Conservation (phyloP, 768 basidiomycete genomes). For the Cantharellus anzutake region DNA sequence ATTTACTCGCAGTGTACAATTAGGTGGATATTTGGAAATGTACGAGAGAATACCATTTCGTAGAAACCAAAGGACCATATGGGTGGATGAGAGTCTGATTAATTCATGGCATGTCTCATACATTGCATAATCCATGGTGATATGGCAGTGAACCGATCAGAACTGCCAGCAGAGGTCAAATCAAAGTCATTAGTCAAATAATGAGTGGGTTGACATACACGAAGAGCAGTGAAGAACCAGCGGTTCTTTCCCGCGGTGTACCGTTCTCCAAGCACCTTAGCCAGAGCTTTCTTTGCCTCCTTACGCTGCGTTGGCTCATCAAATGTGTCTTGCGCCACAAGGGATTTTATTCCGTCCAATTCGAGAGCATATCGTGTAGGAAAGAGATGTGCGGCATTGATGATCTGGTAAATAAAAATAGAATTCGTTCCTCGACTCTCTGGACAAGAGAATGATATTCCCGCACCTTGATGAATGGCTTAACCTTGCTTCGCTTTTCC, state of each 20-base stretch:
- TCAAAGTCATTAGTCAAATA: not conserved
- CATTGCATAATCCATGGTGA: not conserved
- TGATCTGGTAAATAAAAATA: conserved; percentile 27
- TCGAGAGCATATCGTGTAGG: conserved; percentile 98
- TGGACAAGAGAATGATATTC: not conserved
- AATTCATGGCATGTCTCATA: not conserved
- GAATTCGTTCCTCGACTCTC: too few relatives aligned
- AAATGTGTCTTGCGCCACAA: conserved; percentile 75
- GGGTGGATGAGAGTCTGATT: too few relatives aligned
- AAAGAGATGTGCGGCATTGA: conserved; percentile 99
- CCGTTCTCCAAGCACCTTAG: conserved; percentile 91
- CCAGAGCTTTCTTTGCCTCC: conserved; percentile 87
- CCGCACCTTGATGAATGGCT: conserved; percentile 97
- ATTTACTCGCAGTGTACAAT: too few relatives aligned
- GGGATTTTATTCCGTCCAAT: conserved; percentile 82
- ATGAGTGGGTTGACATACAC: conserved; percentile 26
- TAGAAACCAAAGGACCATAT: too few relatives aligned
- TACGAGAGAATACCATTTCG: too few relatives aligned
- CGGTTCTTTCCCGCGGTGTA: conserved; percentile 90
- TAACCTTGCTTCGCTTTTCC: conserved; percentile 83
- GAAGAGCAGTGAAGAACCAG: conserved; percentile 87
- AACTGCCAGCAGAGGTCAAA: not conserved
- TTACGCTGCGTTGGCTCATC: conserved; percentile 93
- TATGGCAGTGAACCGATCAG: not conserved
- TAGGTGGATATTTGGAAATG: too few relatives aligned